These are phyloP conservation scores for Cladosporium sp. DNA, from an alignment of 2,329 filamentous ascomycete genomes.

Conservation along the genomic window DNA sequence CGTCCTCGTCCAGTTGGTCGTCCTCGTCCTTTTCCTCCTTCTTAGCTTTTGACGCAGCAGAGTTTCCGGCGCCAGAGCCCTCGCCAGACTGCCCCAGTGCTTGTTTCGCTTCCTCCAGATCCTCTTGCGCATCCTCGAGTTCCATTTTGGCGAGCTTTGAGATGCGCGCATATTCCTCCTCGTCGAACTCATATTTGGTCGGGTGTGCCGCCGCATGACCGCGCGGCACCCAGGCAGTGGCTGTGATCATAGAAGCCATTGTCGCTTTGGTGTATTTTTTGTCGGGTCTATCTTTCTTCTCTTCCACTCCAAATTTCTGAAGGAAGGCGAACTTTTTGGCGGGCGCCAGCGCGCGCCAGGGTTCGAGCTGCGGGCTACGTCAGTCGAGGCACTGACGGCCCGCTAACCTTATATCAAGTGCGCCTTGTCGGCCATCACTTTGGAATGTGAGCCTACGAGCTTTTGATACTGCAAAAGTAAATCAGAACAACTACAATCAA, in stretches of 20 bases:
- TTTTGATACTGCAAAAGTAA: too few relatives aligned
- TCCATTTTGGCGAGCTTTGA: slow-evolving; percentile 55
- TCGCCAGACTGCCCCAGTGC: slow-evolving; percentile 32
- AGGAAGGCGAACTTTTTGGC: neutral
- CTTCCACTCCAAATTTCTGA: neutral
- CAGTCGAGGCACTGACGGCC: too few relatives aligned
- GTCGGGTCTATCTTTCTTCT: neutral
- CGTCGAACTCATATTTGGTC: slow-evolving; percentile 46
- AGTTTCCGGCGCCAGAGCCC: slow-evolving; percentile 36
- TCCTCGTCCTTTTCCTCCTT: slow-evolving; percentile 23
- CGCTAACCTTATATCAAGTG: too few relatives aligned
- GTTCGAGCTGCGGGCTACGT: neutral
- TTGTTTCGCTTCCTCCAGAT: slow-evolving; percentile 65
- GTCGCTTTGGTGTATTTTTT: neutral
- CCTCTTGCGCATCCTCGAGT: slow-evolving; percentile 86
- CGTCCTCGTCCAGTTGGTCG: slow-evolving; percentile 49
- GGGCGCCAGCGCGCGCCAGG: too few relatives aligned
- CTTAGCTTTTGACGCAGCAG: slow-evolving; percentile 69
- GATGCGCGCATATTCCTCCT: slow-evolving; percentile 48
- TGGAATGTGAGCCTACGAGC: too few relatives aligned
- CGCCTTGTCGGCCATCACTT: too few relatives aligned
- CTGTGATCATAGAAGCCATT: slow-evolving; percentile 53
- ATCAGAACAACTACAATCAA: neutral
- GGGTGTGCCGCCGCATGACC: slow-evolving; percentile 48
- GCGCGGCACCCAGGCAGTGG: slow-evolving; percentile 50